A percentile compares a stretch with the other conserved stretches of the same genome.
Evolutionary conservation across 2,329 filamentous ascomycete species (phyloP).

Genomic region (Aspergillus pseudoviridinutans): DNA sequence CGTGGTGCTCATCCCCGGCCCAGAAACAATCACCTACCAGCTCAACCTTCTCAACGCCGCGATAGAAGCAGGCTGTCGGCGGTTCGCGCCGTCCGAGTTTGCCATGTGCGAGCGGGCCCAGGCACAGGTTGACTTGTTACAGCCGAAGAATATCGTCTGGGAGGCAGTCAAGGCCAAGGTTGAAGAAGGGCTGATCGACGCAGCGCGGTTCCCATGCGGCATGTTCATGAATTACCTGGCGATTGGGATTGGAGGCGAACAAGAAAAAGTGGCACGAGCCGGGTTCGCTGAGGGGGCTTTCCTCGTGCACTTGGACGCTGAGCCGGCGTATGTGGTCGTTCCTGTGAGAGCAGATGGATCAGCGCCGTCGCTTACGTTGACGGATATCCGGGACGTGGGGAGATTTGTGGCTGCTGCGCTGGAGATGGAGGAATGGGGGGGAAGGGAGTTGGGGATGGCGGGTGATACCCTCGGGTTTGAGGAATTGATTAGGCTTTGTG

Average conservation of each 20-base stretch:
- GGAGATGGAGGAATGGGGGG: conserved; percentile 22
- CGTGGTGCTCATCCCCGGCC: conserved; percentile 18
- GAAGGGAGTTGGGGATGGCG: conserved; percentile 29
- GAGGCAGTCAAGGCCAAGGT: conserved; percentile 21
- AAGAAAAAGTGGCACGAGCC: not conserved
- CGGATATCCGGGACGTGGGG: conserved; percentile 29
- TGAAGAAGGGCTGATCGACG: conserved; percentile 19
- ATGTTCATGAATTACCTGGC: conserved; percentile 36
- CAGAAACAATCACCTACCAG: conserved; percentile 28
- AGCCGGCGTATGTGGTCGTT: conserved; percentile 19
- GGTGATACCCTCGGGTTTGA: conserved; percentile 26
- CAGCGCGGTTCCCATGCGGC: conserved; percentile 28
- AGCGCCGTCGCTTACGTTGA: conserved; percentile 26
- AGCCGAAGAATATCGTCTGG: conserved; percentile 22
- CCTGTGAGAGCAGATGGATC: conserved; percentile 20
- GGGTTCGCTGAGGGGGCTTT: conserved; percentile 3
- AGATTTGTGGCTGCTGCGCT: conserved; percentile 29
- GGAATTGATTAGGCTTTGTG: conserved; percentile 20
- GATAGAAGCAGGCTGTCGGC: conserved; percentile 40
- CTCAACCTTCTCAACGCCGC: conserved; percentile 41
- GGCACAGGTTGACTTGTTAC: conserved; percentile 18
- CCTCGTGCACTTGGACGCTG: conserved; percentile 18
- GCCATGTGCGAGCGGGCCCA: conserved; percentile 18
- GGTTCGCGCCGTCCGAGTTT: conserved; percentile 47
- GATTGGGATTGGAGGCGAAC: conserved; percentile 13